Evolutionary conservation across 2,329 filamentous ascomycete species (phyloP), one percentile per base, ranked within the genome.

Genomic region (Aspergillus tamarii): DNA sequence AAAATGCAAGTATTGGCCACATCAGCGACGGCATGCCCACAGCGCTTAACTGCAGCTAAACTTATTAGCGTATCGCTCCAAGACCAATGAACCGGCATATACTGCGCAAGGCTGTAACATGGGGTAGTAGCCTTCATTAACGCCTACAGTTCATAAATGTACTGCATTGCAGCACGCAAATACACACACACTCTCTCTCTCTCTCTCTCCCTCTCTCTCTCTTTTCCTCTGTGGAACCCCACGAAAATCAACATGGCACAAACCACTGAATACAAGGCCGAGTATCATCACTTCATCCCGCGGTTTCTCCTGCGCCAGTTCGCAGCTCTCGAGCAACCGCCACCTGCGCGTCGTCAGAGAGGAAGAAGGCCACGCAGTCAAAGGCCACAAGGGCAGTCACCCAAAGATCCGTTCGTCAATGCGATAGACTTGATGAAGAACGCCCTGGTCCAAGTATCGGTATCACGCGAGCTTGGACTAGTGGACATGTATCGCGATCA

Each of bases 251-350:
- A 6, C 2, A 53, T 53, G 48, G 48, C 28, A 10, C 26, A 11
- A n/a, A 6, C 30, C 4, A 19, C 48, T 9, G 48, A 53, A 16
- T 36, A 54, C 50, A 54, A 23, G n/a, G 11, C 56, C 16, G n/a
- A 76, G 55, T 76, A 77, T 57, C 74, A 78, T 16, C 77, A 78
- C 60, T 78, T 73, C 46, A 69, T 79, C 21, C 76, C 77, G 8
- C 75, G 69, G 34, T 78, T 78, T 61, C 69, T 79, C 60, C 69
- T 78, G 9, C 60, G 66, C 10, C 76, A 76, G 60, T 79, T 76
- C 60, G 66, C 75, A 19, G 67, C 71, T 53, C 53, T 57, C 53
- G 63, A 58, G 14, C 57, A 64, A 50, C 58, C 64, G 6, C 43
- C 61, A 34, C 60, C 55, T 28, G 10, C 43, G 63, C 66, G 19